These are phyloP conservation scores for Achlya hypogyna DNA, from an alignment of 352 stramenopile genomes.

Conservation along the genomic window DNA sequence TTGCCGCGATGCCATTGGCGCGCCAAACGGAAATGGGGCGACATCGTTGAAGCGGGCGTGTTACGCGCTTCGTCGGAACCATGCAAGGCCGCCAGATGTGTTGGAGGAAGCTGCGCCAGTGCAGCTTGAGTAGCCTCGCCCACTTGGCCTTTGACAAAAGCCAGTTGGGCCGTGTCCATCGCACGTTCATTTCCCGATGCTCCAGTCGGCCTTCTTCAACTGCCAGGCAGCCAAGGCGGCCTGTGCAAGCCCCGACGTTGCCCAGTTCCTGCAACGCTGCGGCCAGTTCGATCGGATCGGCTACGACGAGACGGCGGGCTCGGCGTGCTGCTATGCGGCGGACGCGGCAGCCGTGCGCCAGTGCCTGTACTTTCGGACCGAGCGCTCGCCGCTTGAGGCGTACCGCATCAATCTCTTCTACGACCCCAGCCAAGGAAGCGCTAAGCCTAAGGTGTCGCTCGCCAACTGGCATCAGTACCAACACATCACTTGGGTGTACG, in stretches of 20 bases:
- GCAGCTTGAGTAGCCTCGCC: no score
- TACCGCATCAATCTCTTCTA: background rate
- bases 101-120: no score
- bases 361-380: constrained; percentile 1
- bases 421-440: background rate
- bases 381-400: background rate
- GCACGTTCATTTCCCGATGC: background rate
- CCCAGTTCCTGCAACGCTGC: background rate
- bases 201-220: background rate
- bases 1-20: no score
- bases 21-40: no score
- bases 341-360: background rate
- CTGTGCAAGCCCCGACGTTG: background rate
- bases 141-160: background rate
- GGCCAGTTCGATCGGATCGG: background rate
- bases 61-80: no score
- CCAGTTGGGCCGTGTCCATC: background rate
- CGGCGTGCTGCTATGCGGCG: constrained; percentile 6
- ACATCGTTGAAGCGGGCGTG: no score
- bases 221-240: background rate
- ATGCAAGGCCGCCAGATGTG: no score
- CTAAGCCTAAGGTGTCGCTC: background rate
- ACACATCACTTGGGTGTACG: background rate
- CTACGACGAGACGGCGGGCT: background rate
- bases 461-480: background rate